These are phyloP conservation scores for Pyrenochaeta sp. DNA, from an alignment of 2,329 filamentous ascomycete genomes.

Conservation along the genomic window DNA sequence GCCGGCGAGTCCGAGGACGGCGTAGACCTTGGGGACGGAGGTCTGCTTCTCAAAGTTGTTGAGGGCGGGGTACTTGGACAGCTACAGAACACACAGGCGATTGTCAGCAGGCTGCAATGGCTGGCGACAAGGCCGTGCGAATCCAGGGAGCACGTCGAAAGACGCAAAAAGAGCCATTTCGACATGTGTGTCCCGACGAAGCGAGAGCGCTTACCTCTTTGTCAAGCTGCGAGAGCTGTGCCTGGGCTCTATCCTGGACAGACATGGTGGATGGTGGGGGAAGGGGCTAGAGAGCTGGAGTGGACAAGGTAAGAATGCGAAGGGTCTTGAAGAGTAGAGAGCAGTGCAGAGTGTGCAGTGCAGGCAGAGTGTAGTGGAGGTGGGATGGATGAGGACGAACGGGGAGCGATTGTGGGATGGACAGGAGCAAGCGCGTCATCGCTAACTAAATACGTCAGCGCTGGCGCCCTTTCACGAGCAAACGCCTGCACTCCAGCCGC, in stretches of 20 bases:
- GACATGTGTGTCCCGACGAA: slow-evolving; percentile 10
- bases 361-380: slow-evolving; percentile 27
- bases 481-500: too few relatives aligned
- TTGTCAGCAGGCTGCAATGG: slow-evolving; percentile 27
- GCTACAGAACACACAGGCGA: slow-evolving; percentile 61
- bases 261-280: slow-evolving; percentile 64
- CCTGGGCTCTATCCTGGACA: slow-evolving; percentile 77
- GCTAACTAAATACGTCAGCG: slow-evolving; percentile 46
- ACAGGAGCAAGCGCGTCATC: slow-evolving; percentile 39
- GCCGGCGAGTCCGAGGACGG: slow-evolving; percentile 74
- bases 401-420: slow-evolving; percentile 39
- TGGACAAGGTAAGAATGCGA: too few relatives aligned
- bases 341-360: slow-evolving; percentile 13
- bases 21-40: slow-evolving; percentile 84
- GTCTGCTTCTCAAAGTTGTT: slow-evolving; percentile 88
- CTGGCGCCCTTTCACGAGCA: slow-evolving; percentile 43
- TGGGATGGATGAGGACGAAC: slow-evolving; percentile 21
- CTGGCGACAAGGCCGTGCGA: neutral
- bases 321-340: slow-evolving; percentile 4
- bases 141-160: too few relatives aligned
- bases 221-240: slow-evolving; percentile 80
- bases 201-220: slow-evolving; percentile 70
- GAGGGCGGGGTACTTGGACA: slow-evolving; percentile 83
- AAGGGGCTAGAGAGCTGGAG: too few relatives aligned
- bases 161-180: slow-evolving; percentile 6